Percentiles rank a stretch among this genome's conserved stretches.
These are phyloP conservation scores for Podosphaera xanthii DNA, from an alignment of 2,329 filamentous ascomycete genomes.

Conservation along the genomic window DNA sequence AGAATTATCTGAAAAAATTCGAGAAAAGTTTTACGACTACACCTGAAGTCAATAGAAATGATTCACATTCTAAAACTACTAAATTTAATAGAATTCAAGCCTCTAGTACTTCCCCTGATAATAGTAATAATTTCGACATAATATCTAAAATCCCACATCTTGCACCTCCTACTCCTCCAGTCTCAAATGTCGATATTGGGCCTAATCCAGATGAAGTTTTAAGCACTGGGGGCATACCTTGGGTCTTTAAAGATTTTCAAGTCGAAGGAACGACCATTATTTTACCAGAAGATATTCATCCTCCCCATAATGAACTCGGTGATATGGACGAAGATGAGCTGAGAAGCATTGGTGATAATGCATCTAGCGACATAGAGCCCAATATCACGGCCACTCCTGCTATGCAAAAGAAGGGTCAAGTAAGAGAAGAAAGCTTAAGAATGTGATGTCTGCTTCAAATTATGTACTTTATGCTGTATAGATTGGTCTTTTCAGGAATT, in stretches of 20 bases:
- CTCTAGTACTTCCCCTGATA: conserved; percentile 23
- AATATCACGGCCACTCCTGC: conserved; percentile 4
- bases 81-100: conserved; percentile 12
- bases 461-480: no score
- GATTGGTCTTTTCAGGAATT: no score
- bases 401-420: conserved; percentile 12
- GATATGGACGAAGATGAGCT: conserved; percentile 85
- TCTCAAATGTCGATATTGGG: conserved; percentile 31
- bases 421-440: conserved; percentile 8
- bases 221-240: conserved; percentile 57
- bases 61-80: conserved; percentile 1
- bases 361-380: conserved; percentile 3
- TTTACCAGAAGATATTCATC: conserved; percentile 42
- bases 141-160: conserved; percentile 6
- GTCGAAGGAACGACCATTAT: conserved; percentile 59
- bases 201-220: conserved; percentile 18
- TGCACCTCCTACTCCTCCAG: conserved; percentile 39
- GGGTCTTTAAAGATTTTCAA: conserved; percentile 69
- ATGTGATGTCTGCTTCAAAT: not conserved
- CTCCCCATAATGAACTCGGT: conserved; percentile 68
- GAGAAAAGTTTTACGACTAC: conserved; percentile 2
- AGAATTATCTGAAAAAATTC: conserved; percentile 6
- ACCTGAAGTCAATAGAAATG: conserved; percentile 9
- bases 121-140: conserved; percentile 22
- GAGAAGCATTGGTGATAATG: conserved; percentile 32